These are phyloP conservation scores for Tillandsia leiboldiana DNA, from an alignment of 176 grass and related monocot species.

Conservation along the genomic window DNA sequence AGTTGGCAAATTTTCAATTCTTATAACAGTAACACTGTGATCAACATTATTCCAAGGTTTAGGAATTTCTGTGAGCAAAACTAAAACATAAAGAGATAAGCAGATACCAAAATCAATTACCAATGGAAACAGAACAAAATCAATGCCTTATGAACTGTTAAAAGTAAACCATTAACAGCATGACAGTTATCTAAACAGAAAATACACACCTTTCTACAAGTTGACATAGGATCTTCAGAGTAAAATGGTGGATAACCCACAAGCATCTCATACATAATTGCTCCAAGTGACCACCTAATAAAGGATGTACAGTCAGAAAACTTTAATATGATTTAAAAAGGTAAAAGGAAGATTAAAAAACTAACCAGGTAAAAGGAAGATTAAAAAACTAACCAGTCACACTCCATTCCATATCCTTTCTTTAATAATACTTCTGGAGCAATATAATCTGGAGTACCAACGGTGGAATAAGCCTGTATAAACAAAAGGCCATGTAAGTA, in stretches of 20 bases:
- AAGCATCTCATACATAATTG: slow-evolving; percentile 99
- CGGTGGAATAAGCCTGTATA: slow-evolving; percentile 85
- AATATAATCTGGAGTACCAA: slow-evolving; percentile 99
- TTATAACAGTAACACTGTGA: too few relatives aligned
- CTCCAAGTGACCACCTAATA: slow-evolving; percentile 97
- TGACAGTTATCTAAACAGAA: neutral
- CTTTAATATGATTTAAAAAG: slow-evolving; percentile 6
- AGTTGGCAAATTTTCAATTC: too few relatives aligned
- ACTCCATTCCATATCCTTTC: slow-evolving; percentile 99
- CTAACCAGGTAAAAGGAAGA: slow-evolving; percentile 51
- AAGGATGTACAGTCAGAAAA: slow-evolving; percentile 19
- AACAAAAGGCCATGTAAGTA: slow-evolving; percentile 12
- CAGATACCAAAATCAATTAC: too few relatives aligned
- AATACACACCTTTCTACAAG: slow-evolving; percentile 74
- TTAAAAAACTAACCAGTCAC: slow-evolving; percentile 68
- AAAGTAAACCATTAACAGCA: neutral
- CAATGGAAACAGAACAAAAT: too few relatives aligned
- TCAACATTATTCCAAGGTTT: too few relatives aligned
- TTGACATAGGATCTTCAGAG: slow-evolving; percentile 98
- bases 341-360: slow-evolving; percentile 25
- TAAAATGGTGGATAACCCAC: slow-evolving; percentile 98
- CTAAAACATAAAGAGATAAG: too few relatives aligned
- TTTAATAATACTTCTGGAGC: slow-evolving; percentile 95
- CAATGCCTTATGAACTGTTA: too few relatives aligned
- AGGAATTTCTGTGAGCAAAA: too few relatives aligned